A percentile compares a stretch with the other conserved stretches of the same genome.
phyloP scores from a whole-genome alignment of 1,139 yeast genomes.

The Nakaseomyces glabratus region DNA sequence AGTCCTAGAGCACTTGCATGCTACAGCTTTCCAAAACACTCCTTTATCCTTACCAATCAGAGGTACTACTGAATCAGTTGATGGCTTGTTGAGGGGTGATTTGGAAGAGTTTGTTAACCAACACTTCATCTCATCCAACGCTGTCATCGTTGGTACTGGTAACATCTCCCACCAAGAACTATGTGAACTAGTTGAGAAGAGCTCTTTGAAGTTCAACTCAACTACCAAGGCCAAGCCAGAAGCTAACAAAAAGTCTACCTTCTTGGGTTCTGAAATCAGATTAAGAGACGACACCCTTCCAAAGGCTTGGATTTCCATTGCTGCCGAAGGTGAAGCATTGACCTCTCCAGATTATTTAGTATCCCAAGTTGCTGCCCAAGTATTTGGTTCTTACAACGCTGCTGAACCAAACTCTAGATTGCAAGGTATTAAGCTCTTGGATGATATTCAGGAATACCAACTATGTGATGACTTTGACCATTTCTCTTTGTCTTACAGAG shows the following conservation, averaged over 20 bases:
- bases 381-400: slow-evolving; percentile 54
- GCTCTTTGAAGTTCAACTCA: slow-evolving; percentile 34
- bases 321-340: slow-evolving; percentile 61
- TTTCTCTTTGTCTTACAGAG: slow-evolving; percentile 63
- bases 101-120: slow-evolving; percentile 45
- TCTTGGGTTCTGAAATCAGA: slow-evolving; percentile 80
- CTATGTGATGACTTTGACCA: slow-evolving; percentile 63
- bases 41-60: slow-evolving; percentile 65
- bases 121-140: slow-evolving; percentile 53
- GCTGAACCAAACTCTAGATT: slow-evolving; percentile 47
- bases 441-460: slow-evolving; percentile 62
- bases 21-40: slow-evolving; percentile 79
- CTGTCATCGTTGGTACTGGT: slow-evolving; percentile 67
- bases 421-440: slow-evolving; percentile 81
- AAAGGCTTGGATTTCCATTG: slow-evolving; percentile 66
- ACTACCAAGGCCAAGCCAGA: slow-evolving; percentile 46
- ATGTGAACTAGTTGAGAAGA: slow-evolving; percentile 49
- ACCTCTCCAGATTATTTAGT: slow-evolving; percentile 56
- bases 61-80: slow-evolving; percentile 60
- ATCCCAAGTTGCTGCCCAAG: slow-evolving; percentile 65
- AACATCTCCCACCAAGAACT: slow-evolving; percentile 59
- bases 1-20: slow-evolving; percentile 65
- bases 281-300: slow-evolving; percentile 82
- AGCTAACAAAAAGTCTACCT: slow-evolving; percentile 40
- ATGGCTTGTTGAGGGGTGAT: slow-evolving; percentile 51